A percentile compares a stretch with the other conserved stretches of the same genome.
phyloP scores from a whole-genome alignment of 768 basidiomycete species.

The Phylloporus arenicola region DNA sequence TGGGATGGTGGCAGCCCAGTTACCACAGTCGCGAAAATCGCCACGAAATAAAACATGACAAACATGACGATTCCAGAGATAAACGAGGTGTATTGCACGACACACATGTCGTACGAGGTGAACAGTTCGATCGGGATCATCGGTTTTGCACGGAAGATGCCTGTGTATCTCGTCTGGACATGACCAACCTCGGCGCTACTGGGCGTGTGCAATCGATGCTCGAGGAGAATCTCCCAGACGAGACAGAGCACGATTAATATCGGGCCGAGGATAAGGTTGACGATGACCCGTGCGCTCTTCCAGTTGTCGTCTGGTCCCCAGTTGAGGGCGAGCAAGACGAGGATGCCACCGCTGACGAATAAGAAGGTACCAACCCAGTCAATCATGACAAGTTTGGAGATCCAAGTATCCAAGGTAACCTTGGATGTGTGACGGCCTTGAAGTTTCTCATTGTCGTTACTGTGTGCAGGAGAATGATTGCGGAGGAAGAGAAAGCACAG shows the following conservation, averaged over 20 bases:
- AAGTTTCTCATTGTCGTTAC: slow-evolving; percentile 8
- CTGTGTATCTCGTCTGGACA: slow-evolving; percentile 5
- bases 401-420: slow-evolving; percentile 11
- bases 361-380: slow-evolving; percentile 46
- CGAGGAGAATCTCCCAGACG: slow-evolving; percentile 40
- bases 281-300: slow-evolving; percentile 42
- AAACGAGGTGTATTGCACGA: slow-evolving; percentile 35
- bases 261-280: slow-evolving; percentile 41
- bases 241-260: slow-evolving; percentile 37
- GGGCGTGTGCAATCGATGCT: slow-evolving; percentile 13
- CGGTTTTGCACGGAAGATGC: slow-evolving; percentile 31
- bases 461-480: slow-evolving; percentile 18
- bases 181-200: neutral
- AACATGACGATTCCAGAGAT: slow-evolving; percentile 45
- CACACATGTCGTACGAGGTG: slow-evolving; percentile 37
- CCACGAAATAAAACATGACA: slow-evolving; percentile 51
- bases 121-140: slow-evolving; percentile 47
- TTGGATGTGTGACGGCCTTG: neutral
- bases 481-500: slow-evolving; percentile 41
- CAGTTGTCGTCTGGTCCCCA: slow-evolving; percentile 45
- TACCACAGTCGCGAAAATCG: slow-evolving; percentile 48
- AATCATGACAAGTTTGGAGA: slow-evolving; percentile 31
- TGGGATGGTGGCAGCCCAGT: slow-evolving; percentile 34
- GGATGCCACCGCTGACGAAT: slow-evolving; percentile 41
- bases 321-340: slow-evolving; percentile 46